These are phyloP conservation scores for Gossypium mustelinum DNA, from an alignment of 345 rosid species.

Conservation along the genomic window DNA sequence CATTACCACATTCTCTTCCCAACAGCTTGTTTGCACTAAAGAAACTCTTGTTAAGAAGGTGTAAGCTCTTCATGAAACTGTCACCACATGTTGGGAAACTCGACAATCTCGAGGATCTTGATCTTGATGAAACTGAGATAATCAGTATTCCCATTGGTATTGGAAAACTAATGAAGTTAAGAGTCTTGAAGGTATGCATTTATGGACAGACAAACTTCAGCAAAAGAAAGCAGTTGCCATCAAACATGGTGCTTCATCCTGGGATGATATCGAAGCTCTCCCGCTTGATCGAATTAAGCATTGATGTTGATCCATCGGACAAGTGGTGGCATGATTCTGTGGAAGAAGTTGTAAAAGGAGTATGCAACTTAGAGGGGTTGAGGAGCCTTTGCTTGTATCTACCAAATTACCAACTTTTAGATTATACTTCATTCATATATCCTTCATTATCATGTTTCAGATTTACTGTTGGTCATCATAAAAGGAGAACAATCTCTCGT, in stretches of 20 bases:
- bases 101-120: conserved; percentile 20
- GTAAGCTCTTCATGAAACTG: conserved; percentile 21
- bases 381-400: neutral
- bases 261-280: neutral
- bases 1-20: neutral
- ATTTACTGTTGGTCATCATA: neutral
- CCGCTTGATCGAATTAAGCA: neutral
- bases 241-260: conserved; percentile 8
- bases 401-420: neutral
- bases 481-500: neutral
- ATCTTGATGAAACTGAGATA: conserved; percentile 22
- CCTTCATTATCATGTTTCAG: neutral
- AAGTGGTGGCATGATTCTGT: neutral
- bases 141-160: conserved; percentile 10
- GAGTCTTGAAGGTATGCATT: conserved; percentile 15
- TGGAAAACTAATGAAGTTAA: neutral
- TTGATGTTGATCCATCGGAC: neutral
- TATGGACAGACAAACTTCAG: neutral
- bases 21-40: conserved; percentile 17
- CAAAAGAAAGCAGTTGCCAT: neutral
- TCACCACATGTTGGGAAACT: conserved; percentile 24
- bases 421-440: neutral
- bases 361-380: neutral
- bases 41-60: conserved; percentile 17
- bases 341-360: neutral